Evolutionary conservation across 2,329 filamentous ascomycete species (phyloP).

Genomic region (Arthroderma uncinatum): DNA sequence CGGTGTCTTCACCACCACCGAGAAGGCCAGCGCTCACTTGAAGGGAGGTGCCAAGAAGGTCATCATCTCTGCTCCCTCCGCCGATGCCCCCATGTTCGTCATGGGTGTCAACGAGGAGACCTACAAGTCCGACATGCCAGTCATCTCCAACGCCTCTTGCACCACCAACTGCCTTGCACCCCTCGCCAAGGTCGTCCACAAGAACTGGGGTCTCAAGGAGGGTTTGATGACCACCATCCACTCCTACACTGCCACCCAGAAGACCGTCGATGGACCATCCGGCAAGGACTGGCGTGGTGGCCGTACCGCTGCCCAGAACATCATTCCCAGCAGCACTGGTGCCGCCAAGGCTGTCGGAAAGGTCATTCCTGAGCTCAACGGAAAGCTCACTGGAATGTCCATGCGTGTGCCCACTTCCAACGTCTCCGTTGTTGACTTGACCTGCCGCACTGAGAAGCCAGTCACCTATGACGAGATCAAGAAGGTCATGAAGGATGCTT

Average conservation of each 20-base stretch:
- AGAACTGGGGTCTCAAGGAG: slow-evolving; percentile 95
- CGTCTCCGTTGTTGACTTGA: slow-evolving; percentile 98
- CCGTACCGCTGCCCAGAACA: slow-evolving; percentile 97
- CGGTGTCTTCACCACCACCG: slow-evolving; percentile 97
- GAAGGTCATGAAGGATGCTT: slow-evolving; percentile 73
- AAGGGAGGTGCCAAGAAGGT: slow-evolving; percentile 98
- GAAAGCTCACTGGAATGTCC: slow-evolving; percentile 99
- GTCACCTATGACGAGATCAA: slow-evolving; percentile 75
- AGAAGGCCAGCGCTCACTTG: slow-evolving; percentile 90
- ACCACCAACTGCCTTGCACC: slow-evolving; percentile 99
- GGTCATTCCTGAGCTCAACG: slow-evolving; percentile 95
- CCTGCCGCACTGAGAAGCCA: slow-evolving; percentile 82
- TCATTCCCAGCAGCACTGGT: slow-evolving; percentile 98
- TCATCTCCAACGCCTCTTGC: slow-evolving; percentile 99
- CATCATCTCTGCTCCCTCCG: slow-evolving; percentile 50
- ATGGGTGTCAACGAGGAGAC: slow-evolving; percentile 96
- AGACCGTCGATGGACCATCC: slow-evolving; percentile 97
- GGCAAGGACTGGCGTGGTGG: slow-evolving; percentile 99
- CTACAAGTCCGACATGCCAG: slow-evolving; percentile 81
- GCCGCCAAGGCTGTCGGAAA: slow-evolving; percentile 99
- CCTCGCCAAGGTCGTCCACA: slow-evolving; percentile 97
- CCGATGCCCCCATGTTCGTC: slow-evolving; percentile 98
- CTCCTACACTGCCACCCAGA: slow-evolving; percentile 99
- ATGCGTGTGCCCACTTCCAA: slow-evolving; percentile 98
- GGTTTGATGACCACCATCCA: slow-evolving; percentile 99